phyloP scores from a whole-genome alignment of 768 basidiomycete genomes.

The Auriscalpium orientale region DNA sequence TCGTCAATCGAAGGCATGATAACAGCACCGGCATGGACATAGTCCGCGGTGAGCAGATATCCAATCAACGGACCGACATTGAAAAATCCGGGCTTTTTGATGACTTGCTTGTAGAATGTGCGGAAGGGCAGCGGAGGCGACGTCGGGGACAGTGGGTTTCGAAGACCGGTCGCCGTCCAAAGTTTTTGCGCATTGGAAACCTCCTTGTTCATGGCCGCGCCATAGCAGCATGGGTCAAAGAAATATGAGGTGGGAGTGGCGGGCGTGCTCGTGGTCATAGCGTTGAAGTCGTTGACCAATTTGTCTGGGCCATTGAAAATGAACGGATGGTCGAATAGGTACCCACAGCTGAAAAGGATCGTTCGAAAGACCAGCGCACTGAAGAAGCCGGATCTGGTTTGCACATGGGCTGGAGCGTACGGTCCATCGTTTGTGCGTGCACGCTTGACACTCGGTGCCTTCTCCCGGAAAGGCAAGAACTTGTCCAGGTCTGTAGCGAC shows the following conservation, averaged over 20 bases:
- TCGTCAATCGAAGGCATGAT: not conserved
- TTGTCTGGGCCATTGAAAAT: not conserved
- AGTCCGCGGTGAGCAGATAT: not conserved
- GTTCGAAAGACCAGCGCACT: not conserved
- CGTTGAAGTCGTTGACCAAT: not conserved
- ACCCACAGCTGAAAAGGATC: not conserved
- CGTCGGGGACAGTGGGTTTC: not conserved
- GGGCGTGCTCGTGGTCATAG: not conserved
- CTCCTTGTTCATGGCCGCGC: not conserved
- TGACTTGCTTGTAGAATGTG: not conserved
- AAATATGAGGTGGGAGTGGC: not conserved
- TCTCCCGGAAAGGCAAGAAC: not conserved
- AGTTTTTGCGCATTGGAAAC: not conserved
- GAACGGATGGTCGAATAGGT: not conserved
- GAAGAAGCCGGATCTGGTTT: not conserved
- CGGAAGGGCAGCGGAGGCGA: not conserved
- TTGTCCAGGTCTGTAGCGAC: not conserved
- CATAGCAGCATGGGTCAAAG: not conserved
- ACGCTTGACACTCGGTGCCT: not conserved
- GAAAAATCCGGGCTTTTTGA: not conserved
- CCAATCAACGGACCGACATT: not conserved
- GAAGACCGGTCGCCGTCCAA: not conserved
- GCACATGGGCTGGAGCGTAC: not conserved
- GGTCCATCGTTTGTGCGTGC: not conserved
- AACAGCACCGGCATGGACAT: not conserved